phyloP scores from a whole-genome alignment of 148 eudicot species.

The Rhododendron griersonianum region DNA sequence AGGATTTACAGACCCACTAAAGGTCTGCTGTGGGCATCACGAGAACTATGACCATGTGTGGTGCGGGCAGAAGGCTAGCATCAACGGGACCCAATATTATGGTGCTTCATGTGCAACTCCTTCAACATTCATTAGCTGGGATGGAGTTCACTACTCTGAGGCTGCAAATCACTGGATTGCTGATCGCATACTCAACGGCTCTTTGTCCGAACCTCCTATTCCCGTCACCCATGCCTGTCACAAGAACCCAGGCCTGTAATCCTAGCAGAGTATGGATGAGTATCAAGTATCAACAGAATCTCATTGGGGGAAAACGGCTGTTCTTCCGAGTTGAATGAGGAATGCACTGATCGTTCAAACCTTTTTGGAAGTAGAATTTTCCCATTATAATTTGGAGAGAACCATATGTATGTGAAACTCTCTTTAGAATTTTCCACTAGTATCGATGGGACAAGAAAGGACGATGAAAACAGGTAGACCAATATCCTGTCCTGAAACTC shows the following conservation, averaged over 20 bases:
- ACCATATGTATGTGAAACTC: no score
- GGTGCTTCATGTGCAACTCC: constrained; percentile 58
- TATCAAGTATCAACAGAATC: background rate
- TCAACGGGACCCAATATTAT: constrained; percentile 47
- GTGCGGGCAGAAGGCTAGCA: constrained; percentile 52
- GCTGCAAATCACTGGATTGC: constrained; percentile 76
- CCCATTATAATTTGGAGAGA: background rate
- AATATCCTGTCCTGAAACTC: no score
- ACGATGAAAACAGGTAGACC: no score
- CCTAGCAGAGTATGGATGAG: background rate
- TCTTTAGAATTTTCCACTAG: no score
- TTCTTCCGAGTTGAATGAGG: no score
- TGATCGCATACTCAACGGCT: constrained; percentile 46
- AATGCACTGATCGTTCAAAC: background rate
- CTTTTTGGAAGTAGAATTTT: background rate
- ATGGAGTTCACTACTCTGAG: constrained; percentile 76
- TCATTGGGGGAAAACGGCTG: background rate
- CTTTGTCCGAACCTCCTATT: constrained; percentile 59
- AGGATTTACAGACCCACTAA: constrained; percentile 60
- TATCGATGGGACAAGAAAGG: no score
- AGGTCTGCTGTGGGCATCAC: constrained; percentile 63
- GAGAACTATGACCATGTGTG: constrained; percentile 46
- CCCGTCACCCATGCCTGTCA: constrained; percentile 53
- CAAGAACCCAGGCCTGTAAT: constrained; percentile 7
- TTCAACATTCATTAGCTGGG: constrained; percentile 58